Conservation (phyloP, 1,284 basidiomycete genomes). For the Xanthoconium separans region DNA sequence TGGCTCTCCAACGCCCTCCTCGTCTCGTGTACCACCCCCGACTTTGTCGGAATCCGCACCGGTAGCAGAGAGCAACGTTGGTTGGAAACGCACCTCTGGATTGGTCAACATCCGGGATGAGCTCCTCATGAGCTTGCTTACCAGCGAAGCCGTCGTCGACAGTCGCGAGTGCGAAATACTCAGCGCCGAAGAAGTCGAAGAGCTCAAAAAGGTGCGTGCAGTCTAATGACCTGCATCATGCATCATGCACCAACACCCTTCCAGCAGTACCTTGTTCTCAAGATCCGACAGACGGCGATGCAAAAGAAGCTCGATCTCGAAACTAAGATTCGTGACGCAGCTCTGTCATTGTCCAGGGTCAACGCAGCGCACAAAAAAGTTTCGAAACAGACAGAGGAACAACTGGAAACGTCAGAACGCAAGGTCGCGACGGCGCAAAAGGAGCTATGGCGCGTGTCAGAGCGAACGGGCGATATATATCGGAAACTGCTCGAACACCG, state of each 20-base stretch:
- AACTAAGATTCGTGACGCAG: slow-evolving; percentile 80
- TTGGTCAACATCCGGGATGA: slow-evolving; percentile 65
- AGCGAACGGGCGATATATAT: slow-evolving; percentile 59
- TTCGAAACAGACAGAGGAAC: slow-evolving; percentile 67
- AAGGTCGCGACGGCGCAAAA: slow-evolving; percentile 68
- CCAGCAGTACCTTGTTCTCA: slow-evolving; percentile 70
- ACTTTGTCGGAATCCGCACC: slow-evolving; percentile 28
- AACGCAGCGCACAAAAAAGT: slow-evolving; percentile 59
- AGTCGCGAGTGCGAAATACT: slow-evolving; percentile 75
- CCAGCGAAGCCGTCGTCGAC: slow-evolving; percentile 85
- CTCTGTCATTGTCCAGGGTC: slow-evolving; percentile 64
- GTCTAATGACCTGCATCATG: not conserved
- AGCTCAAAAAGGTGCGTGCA: slow-evolving; percentile 76
- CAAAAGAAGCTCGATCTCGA: slow-evolving; percentile 71
- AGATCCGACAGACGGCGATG: slow-evolving; percentile 59
- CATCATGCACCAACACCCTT: slow-evolving; percentile 1
- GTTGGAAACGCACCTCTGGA: slow-evolving; percentile 43
- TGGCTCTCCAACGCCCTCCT: slow-evolving; percentile 43
- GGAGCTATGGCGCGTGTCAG: slow-evolving; percentile 65
- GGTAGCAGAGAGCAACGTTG: slow-evolving; percentile 35
- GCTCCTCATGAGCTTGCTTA: slow-evolving; percentile 77
- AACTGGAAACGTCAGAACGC: slow-evolving; percentile 64
- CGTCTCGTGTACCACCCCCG: slow-evolving; percentile 32
- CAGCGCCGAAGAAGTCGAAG: slow-evolving; percentile 85
- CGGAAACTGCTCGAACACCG: slow-evolving; percentile 71